Percentiles rank a stretch among this genome's conserved stretches.
Evolutionary conservation across 768 basidiomycete species (phyloP).

Genomic region (Lentinula edodes): DNA sequence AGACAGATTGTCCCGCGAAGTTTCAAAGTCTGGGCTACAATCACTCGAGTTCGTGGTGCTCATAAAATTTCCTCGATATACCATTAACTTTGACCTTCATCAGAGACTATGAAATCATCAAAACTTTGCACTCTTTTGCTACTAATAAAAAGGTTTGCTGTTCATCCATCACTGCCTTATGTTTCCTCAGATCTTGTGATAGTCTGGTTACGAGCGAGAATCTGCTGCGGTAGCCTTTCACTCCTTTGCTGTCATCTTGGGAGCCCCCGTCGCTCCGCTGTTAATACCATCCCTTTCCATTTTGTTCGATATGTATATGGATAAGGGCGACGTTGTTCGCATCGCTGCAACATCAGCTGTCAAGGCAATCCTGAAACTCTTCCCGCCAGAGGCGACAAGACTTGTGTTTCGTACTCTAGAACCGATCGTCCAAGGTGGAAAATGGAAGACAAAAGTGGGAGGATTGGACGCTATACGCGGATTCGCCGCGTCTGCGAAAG

Average conservation of each 20-base stretch:
- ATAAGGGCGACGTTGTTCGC: constrained; percentile 92
- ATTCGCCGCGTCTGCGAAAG: constrained; percentile 64
- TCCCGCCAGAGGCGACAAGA: constrained; percentile 77
- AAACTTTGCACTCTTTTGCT: constrained; percentile 62
- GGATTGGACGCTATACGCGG: constrained; percentile 80
- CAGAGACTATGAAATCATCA: constrained; percentile 60
- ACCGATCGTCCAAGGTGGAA: constrained; percentile 73
- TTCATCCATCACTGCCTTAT: too few species aligned
- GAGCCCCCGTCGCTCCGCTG: constrained; percentile 64
- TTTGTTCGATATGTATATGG: constrained; percentile 82
- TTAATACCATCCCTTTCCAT: constrained; percentile 72
- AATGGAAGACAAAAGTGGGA: constrained; percentile 95
- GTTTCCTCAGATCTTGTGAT: neutral
- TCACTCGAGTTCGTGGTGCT: constrained; percentile 44
- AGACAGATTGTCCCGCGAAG: constrained; percentile 71
- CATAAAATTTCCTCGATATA: neutral
- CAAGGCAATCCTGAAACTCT: constrained; percentile 78
- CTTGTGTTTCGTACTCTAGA: constrained; percentile 66
- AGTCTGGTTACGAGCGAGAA: constrained; percentile 82
- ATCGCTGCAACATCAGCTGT: constrained; percentile 72
- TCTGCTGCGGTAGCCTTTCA: constrained; percentile 79
- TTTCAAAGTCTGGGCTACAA: constrained; percentile 57
- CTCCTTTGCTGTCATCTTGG: constrained; percentile 65
- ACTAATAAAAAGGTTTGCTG: constrained; percentile 59
- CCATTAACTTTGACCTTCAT: neutral